Conservation (phyloP, 352 stramenopile genomes). For the Globisporangium echinulatum region DNA sequence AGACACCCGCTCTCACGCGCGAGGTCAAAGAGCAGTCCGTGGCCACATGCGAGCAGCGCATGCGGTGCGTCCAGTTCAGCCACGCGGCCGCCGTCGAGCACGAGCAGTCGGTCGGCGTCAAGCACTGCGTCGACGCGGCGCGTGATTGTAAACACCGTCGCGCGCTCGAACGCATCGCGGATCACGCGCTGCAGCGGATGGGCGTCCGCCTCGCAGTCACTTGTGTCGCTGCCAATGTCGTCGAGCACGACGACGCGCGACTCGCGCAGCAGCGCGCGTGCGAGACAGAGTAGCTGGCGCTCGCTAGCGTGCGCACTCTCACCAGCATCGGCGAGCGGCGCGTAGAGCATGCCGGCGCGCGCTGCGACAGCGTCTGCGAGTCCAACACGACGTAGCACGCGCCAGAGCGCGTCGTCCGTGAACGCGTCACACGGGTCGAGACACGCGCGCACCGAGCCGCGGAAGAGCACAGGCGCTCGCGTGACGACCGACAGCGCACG, state of each 20-base stretch:
- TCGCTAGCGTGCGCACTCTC: slow-evolving; percentile 93
- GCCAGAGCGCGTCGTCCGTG: slow-evolving; percentile 59
- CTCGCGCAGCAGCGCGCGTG: slow-evolving; percentile 89
- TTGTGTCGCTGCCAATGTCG: slow-evolving; percentile 26
- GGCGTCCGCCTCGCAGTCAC: slow-evolving; percentile 80
- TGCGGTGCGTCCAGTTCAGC: slow-evolving; percentile 81
- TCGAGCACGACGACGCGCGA: slow-evolving; percentile 86
- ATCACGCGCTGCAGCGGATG: slow-evolving; percentile 73
- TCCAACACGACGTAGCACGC: slow-evolving; percentile 21
- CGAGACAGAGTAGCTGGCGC: slow-evolving; percentile 95
- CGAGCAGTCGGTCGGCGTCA: slow-evolving; percentile 94
- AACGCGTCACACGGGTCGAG: slow-evolving; percentile 59
- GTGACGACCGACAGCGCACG: slow-evolving; percentile 91
- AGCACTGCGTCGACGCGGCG: slow-evolving; percentile 97
- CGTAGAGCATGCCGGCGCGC: slow-evolving; percentile 52
- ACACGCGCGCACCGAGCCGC: slow-evolving; percentile 80
- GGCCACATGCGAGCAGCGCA: slow-evolving; percentile 40
- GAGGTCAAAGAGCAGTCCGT: slow-evolving; percentile 33
- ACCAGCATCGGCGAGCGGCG: slow-evolving; percentile 82
- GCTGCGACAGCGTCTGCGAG: slow-evolving; percentile 51
- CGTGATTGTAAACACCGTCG: slow-evolving; percentile 95
- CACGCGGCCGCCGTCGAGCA: slow-evolving; percentile 90
- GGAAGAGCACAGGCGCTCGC: slow-evolving; percentile 91
- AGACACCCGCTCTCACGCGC: slow-evolving; percentile 35
- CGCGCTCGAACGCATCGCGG: slow-evolving; percentile 80